Evolutionary conservation across 208 protist genomes (phyloP).

Genomic region (Strigomonas culicis): DNA sequence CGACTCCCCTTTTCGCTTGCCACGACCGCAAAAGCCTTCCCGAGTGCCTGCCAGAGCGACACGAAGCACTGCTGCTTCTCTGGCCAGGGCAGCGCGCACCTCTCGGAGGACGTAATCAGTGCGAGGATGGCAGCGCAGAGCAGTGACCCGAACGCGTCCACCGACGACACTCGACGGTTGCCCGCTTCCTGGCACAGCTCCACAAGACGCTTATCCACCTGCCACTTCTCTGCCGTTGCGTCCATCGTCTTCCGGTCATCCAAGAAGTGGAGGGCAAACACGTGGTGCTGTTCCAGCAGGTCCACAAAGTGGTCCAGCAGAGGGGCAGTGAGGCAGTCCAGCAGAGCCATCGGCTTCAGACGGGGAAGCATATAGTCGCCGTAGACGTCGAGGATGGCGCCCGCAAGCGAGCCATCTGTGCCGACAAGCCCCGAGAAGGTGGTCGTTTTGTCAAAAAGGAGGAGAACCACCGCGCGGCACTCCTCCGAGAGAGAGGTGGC

Average conservation of each 20-base stretch:
- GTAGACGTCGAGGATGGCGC: conserved; percentile 49
- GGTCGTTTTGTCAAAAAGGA: conserved; percentile 41
- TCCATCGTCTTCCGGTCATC: no score
- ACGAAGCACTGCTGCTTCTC: neutral
- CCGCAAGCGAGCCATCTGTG: conserved; percentile 41
- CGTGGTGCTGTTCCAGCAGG: conserved; percentile 4
- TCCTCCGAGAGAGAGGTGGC: conserved; percentile 39
- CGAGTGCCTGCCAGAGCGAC: no score
- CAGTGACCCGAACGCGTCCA: no score
- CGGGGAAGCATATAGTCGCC: conserved; percentile 33
- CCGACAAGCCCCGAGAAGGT: conserved; percentile 52
- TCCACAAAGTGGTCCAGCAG: conserved; percentile 65
- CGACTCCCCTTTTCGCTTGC: neutral
- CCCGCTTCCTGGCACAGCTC: no score
- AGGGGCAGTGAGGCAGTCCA: conserved; percentile 38
- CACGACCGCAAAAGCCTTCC: neutral
- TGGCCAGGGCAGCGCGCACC: neutral
- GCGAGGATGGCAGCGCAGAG: no score
- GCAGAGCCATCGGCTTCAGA: conserved; percentile 41
- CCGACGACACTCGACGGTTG: no score
- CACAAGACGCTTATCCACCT: no score
- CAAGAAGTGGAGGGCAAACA: neutral
- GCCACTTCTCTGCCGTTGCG: no score
- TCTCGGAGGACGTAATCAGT: no score
- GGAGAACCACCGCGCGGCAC: conserved; percentile 43